Evolutionary conservation across 2,329 filamentous ascomycete species (phyloP).

Genomic region (Stylonectria norvegica): DNA sequence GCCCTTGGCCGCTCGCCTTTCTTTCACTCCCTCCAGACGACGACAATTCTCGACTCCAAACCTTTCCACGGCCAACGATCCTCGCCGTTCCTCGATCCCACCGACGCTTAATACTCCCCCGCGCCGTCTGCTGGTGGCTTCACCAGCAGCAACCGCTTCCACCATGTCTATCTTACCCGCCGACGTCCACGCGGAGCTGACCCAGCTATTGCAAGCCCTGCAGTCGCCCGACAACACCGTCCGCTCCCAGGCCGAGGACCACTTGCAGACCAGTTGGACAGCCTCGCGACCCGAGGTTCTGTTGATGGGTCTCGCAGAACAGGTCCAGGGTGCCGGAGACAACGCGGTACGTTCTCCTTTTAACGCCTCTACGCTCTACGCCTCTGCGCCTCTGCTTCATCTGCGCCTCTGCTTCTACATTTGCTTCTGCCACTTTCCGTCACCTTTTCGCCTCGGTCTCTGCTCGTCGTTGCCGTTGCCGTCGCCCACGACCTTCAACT

Average conservation of each 20-base stretch:
- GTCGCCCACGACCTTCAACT: too few relatives aligned
- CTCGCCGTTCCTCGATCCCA: not conserved
- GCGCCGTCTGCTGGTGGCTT: conserved; percentile 29
- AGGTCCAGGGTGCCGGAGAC: conserved; percentile 76
- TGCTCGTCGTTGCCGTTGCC: too few relatives aligned
- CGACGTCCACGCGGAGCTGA: conserved; percentile 80
- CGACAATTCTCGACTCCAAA: not conserved
- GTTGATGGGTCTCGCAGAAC: conserved; percentile 90
- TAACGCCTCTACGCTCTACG: conserved; percentile 1
- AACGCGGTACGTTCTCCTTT: conserved; percentile 52
- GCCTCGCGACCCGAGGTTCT: conserved; percentile 76
- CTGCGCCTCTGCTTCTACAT: too few relatives aligned
- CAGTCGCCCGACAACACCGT: conserved; percentile 85
- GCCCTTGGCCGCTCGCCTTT: not conserved
- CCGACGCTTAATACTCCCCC: not conserved
- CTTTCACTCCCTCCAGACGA: not conserved
- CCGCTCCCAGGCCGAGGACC: conserved; percentile 83
- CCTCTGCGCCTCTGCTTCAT: conserved; percentile 2
- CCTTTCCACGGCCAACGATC: not conserved
- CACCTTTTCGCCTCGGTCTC: too few relatives aligned
- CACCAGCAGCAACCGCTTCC: conserved; percentile 25
- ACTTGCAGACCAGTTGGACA: conserved; percentile 89
- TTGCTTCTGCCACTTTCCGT: too few relatives aligned
- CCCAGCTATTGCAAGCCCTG: conserved; percentile 81
- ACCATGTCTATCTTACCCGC: conserved; percentile 81